Conservation (phyloP, 169 alveolate genomes). For the Besnoitia besnoiti region DNA sequence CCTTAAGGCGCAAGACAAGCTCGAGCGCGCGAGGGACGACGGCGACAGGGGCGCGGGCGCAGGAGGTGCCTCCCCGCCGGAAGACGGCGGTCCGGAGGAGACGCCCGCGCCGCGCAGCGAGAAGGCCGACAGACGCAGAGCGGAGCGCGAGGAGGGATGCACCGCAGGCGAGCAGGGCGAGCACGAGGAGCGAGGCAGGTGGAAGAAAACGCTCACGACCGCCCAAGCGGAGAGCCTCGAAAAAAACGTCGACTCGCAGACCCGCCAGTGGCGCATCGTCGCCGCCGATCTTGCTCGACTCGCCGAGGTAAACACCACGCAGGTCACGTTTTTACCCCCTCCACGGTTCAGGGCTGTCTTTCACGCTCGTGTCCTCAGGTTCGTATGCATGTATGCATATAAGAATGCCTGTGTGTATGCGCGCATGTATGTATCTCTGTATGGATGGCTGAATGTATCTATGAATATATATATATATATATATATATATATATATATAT, state of each 20-base stretch:
- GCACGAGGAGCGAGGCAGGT: not conserved
- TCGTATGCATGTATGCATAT: not conserved
- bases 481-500: too few relatives aligned
- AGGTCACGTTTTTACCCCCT: not conserved
- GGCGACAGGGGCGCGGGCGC: not conserved
- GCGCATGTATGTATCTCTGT: too few relatives aligned
- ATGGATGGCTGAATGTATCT: too few relatives aligned
- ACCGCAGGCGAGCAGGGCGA: too few relatives aligned
- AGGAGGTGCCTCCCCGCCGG: not conserved
- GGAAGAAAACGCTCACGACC: not conserved
- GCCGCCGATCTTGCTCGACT: constrained; percentile 11
- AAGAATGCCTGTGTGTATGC: too few relatives aligned
- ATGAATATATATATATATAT: too few relatives aligned
- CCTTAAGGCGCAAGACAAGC: not conserved
- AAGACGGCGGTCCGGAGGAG: not conserved
- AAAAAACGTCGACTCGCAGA: not conserved
- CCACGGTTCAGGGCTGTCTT: not conserved
- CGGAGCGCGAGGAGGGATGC: too few relatives aligned
- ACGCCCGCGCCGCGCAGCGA: too few relatives aligned
- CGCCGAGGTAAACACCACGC: constrained; percentile 34
- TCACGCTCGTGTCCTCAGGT: not conserved
- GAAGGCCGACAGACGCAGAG: too few relatives aligned
- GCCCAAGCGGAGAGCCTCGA: not conserved
- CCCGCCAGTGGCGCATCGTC: constrained; percentile 30
- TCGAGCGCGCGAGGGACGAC: not conserved